These are phyloP conservation scores for Alopecurus myosuroides DNA, from an alignment of 176 grass and related monocot species.

Conservation along the genomic window DNA sequence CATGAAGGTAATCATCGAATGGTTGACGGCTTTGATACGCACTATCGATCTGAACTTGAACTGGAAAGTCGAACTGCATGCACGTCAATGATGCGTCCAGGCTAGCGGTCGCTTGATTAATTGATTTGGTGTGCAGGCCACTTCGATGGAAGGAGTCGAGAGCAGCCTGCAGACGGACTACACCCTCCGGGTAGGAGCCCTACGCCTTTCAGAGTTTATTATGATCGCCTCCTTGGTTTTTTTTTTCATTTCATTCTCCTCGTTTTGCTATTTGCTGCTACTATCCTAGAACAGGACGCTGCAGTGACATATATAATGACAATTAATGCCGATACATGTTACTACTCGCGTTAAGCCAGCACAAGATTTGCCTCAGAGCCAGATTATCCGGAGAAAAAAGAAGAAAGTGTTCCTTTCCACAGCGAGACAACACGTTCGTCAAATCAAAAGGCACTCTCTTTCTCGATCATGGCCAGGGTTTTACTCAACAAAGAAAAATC, in stretches of 20 bases:
- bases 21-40: not conserved
- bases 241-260: not conserved
- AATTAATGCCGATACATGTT: not conserved
- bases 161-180: conserved; percentile 99
- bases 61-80: not conserved
- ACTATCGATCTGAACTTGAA: not conserved
- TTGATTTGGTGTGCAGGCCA: conserved; percentile 43
- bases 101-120: not conserved
- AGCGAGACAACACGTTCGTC: not conserved
- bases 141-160: conserved; percentile 75
- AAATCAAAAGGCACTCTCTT: not conserved
- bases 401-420: not conserved
- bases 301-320: not conserved
- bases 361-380: not conserved
- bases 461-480: not conserved
- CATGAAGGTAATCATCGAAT: conserved; percentile 66
- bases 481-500: not conserved
- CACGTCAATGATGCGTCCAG: not conserved
- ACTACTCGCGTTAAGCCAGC: not conserved
- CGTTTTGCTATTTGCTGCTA: too few relatives aligned
- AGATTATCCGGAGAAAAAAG: not conserved
- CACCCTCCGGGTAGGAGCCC: conserved; percentile 69
- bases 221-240: not conserved
- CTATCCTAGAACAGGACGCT: not conserved
- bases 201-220: not conserved